phyloP scores from a whole-genome alignment of 176 grass and related monocot species.

The Chrysopogon serrulatus region DNA sequence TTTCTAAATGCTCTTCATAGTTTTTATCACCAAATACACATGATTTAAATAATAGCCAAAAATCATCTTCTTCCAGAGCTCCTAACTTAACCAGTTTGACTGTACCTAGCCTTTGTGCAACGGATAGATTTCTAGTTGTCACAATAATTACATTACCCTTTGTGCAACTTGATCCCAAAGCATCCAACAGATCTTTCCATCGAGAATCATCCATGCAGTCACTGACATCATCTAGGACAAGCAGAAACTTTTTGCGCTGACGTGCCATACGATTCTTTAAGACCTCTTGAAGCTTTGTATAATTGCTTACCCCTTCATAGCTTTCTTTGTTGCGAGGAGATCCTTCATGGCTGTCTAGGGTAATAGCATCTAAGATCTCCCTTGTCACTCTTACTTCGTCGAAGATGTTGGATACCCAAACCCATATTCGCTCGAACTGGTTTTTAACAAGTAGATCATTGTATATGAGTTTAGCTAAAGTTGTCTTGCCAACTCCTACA shows the following conservation, averaged over 20 bases:
- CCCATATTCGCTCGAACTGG: not conserved
- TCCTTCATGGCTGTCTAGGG: too few species aligned
- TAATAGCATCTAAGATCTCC: not conserved
- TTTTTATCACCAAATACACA: conserved; percentile 2
- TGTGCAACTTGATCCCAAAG: not conserved
- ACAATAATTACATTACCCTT: conserved; percentile 7
- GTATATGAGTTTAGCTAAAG: not conserved
- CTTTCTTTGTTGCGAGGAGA: not conserved
- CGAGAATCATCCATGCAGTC: not conserved
- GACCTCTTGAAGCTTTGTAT: not conserved
- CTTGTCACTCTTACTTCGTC: not conserved
- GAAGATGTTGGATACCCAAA: not conserved
- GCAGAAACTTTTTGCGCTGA: not conserved
- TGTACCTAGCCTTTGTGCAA: conserved; percentile 13
- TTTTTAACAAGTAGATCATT: not conserved
- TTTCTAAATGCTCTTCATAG: not conserved
- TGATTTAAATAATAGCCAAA: conserved; percentile 7
- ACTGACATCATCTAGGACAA: conserved; percentile 10
- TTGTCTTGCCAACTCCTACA: not conserved
- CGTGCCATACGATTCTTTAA: not conserved
- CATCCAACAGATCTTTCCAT: not conserved
- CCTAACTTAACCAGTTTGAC: not conserved
- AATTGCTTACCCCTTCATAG: not conserved
- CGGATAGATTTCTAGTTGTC: not conserved
- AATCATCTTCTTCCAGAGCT: not conserved